Base-by-base conservation (phyloP, 2,329 filamentous ascomycete genomes). In the Dactylellina haptotyla region DNA sequence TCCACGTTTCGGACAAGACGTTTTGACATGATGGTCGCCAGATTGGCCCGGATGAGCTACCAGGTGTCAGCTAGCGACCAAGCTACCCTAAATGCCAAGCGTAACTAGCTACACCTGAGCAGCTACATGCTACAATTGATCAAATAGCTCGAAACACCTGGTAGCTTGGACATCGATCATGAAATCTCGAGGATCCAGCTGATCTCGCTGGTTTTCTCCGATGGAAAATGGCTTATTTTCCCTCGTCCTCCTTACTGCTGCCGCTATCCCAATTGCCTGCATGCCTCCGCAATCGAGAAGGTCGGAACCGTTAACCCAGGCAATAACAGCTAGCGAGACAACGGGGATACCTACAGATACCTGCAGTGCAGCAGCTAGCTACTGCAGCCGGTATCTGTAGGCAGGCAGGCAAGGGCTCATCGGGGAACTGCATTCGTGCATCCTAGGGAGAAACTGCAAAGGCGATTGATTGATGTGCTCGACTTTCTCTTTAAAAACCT, bases 401-500 rank as follows among this genome's bases (percentile, higher is more conserved):
- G 46, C 59, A 56, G 61, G 39, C 25, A 56, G 61, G 50, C 50
- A 65, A 53, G 61, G 66, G 61, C 50, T 57, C 59, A 46, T 72
- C 66, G 66, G 66, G 66, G 51, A 63, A 72, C 66, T 28, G 61
- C 66, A 72, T 56, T 48, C 51, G 43, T 58, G 45, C 51, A 64
- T 72, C 41, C 48, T 34, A 14, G 30, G 45, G 45, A 45, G 20
- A 43, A 51, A 18, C 65, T 45, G 57, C 39, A 50, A 63, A 4
- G 50, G 25, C 26, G 30, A 54, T 54, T 51, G 53, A 69, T 51
- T 41, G 48, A 34, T 54, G 16, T 45, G 18, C 18, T 54, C 28
- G 9, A 26, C 32, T 46, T 64, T 28, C 37, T n/a, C 16, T 54
- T 6, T 6, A 34, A 14, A 34, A 6, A 34, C 39, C 39, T n/a